phyloP scores from a whole-genome alignment of 2,329 filamentous ascomycete genomes.

The Ophiosphaerella herpotricha region DNA sequence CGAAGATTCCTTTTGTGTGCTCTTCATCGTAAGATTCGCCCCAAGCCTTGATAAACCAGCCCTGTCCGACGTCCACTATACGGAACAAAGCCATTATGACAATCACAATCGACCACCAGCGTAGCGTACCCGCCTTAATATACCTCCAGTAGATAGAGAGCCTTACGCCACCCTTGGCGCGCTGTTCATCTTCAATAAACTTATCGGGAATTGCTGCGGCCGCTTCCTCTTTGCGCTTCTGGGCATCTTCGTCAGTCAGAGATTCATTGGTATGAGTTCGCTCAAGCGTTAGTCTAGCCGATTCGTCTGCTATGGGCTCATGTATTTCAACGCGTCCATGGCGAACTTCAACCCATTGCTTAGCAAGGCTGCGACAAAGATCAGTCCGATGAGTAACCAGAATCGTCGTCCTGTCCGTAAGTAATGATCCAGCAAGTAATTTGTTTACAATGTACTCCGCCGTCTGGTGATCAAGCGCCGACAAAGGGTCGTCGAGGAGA shows the following conservation, averaged over 20 bases:
- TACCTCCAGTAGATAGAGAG: slow-evolving; percentile 81
- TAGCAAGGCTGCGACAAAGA: slow-evolving; percentile 72
- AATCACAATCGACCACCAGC: slow-evolving; percentile 72
- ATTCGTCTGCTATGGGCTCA: slow-evolving; percentile 51
- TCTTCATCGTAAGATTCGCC: slow-evolving; percentile 69
- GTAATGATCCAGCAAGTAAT: slow-evolving; percentile 60
- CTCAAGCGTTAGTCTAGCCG: slow-evolving; percentile 49
- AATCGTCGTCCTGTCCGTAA: slow-evolving; percentile 59
- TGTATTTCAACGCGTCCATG: slow-evolving; percentile 59
- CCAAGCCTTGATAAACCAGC: slow-evolving; percentile 87
- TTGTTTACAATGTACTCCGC: slow-evolving; percentile 64
- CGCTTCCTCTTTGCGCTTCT: slow-evolving; percentile 43
- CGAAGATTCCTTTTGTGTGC: slow-evolving; percentile 34
- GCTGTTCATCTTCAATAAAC: slow-evolving; percentile 78
- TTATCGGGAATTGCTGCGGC: slow-evolving; percentile 67
- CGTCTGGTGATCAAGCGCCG: slow-evolving; percentile 67
- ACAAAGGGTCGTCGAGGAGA: slow-evolving; percentile 64
- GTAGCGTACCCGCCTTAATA: slow-evolving; percentile 76
- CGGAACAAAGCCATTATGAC: slow-evolving; percentile 67
- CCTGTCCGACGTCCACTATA: slow-evolving; percentile 66
- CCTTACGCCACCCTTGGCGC: slow-evolving; percentile 76
- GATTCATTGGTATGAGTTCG: slow-evolving; percentile 44
- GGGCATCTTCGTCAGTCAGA: slow-evolving; percentile 41
- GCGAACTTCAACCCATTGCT: slow-evolving; percentile 72
- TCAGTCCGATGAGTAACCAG: slow-evolving; percentile 70